These are phyloP conservation scores for Orychophragmus violaceus DNA, from an alignment of 345 rosid species.

Conservation along the genomic window DNA sequence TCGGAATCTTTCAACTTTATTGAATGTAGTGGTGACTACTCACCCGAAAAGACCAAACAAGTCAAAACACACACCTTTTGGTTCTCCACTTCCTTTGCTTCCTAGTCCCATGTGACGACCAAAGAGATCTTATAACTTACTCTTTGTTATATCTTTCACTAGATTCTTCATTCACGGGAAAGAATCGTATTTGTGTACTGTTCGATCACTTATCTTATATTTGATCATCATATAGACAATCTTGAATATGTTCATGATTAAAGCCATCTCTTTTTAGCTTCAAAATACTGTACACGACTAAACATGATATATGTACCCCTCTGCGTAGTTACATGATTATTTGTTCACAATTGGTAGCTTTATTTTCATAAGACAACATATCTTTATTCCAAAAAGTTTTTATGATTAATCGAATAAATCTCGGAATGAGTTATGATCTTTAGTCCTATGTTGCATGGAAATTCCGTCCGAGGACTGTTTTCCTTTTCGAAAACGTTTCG, in stretches of 20 bases:
- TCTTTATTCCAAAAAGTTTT: neutral
- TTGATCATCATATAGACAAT: conserved; percentile 1
- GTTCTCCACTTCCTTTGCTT: conserved; percentile 3
- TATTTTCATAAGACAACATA: neutral
- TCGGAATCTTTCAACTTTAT: conserved; percentile 17
- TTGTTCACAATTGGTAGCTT: neutral
- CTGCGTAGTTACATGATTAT: neutral
- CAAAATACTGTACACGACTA: neutral
- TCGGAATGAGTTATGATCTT: neutral
- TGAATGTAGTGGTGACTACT: neutral
- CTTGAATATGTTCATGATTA: neutral
- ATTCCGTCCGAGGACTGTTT: too few relatives aligned
- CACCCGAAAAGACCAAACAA: conserved; percentile 11
- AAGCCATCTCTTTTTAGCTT: neutral
- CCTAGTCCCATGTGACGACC: conserved; percentile 30
- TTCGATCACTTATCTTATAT: neutral
- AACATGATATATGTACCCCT: neutral
- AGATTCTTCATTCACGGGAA: conserved; percentile 23
- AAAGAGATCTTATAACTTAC: conserved; percentile 21
- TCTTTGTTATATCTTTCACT: conserved; percentile 12
- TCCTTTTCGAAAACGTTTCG: too few relatives aligned
- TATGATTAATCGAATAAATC: neutral
- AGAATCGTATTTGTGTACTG: neutral
- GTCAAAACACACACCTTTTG: conserved; percentile 11
- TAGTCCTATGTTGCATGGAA: too few relatives aligned